Percentiles rank a stretch among this genome's conserved stretches.
These are phyloP conservation scores for Cicer judaicum DNA, from an alignment of 306 rosid species.

Conservation along the genomic window DNA sequence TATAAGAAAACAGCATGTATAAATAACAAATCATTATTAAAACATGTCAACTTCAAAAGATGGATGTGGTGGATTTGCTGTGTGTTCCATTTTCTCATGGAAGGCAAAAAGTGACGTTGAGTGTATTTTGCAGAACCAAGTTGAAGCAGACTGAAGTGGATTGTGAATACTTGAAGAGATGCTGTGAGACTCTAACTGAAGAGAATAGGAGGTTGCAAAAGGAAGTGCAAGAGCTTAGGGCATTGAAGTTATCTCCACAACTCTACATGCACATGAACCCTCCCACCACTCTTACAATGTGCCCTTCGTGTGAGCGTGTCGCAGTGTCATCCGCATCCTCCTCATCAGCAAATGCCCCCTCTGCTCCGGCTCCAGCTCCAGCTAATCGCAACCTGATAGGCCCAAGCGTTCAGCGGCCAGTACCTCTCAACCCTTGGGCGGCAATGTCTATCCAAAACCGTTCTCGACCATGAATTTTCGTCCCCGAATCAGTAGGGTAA, in stretches of 20 bases:
- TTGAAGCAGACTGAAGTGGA: conserved; percentile 98
- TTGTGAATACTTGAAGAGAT: conserved; percentile 79
- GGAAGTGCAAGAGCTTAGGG: conserved; percentile 92
- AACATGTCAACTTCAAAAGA: neutral
- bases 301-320: conserved; percentile 93
- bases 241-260: conserved; percentile 89
- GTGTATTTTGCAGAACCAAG: conserved; percentile 74
- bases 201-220: conserved; percentile 88
- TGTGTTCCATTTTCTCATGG: conserved; percentile 1
- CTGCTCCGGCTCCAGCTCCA: conserved; percentile 17
- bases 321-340: conserved; percentile 62
- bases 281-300: conserved; percentile 97
- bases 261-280: conserved; percentile 90
- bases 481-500: conserved; percentile 2
- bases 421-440: conserved; percentile 72
- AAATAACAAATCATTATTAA: neutral
- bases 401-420: conserved; percentile 47
- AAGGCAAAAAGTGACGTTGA: neutral
- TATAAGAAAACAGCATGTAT: no score
- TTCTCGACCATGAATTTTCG: conserved; percentile 29
- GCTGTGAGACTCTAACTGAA: conserved; percentile 81
- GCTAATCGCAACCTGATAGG: conserved; percentile 38
- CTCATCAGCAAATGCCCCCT: conserved; percentile 43
- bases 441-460: conserved; percentile 55
- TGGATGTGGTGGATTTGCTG: neutral